Evolutionary conservation across 176 grass and related monocot genomes (phyloP), one percentile per base, ranked within the genome.

Genomic region (Neostapfia colusana): DNA sequence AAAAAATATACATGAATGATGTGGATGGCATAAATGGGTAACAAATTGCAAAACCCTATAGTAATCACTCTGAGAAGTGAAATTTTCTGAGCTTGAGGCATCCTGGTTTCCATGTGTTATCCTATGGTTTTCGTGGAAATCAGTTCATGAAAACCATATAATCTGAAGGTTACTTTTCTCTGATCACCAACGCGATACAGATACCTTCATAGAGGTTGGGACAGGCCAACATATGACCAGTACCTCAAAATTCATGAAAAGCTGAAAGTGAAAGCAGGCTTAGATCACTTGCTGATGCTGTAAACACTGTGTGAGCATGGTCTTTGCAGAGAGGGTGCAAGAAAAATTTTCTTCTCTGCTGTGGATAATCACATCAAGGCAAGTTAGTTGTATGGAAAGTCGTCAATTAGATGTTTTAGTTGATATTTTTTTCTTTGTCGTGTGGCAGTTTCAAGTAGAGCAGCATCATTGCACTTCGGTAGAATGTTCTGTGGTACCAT

Each of bases 161-260:
- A 16, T 85, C 39, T 75, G 39, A 50, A 41, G 7, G 56, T 62
- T 20, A 59, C 42, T 51, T 78, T 9, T 73, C 20, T 75, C 48
- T 60, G 20, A 17, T 64, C 18, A 25, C 20, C 26, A 31, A 34
- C 34, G 15, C 15, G 14, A 64, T 35, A 70, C 16, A 76, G 95
- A 80, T 99, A 92, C 80, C 26, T 62, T 34, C 17, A 62, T 17
- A 34, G 59, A 34, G 59, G 95, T 42, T 83, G 95, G 46, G 95
- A 99, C 58, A 64, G 92, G 20, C 92, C 91, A 23, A 99, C 89
- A 67, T 99, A 89, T 17, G 89, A 95, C 70, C 91, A 99, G 56
- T 99, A 91, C 80, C 91, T 99, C 68, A 92, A 91, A 94, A 99
- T 99, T 72, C 95, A 99, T 62, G 87, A 99, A 79, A 95, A 95